phyloP scores from a whole-genome alignment of 257 asterid species.

The Schizonepeta tenuifolia region DNA sequence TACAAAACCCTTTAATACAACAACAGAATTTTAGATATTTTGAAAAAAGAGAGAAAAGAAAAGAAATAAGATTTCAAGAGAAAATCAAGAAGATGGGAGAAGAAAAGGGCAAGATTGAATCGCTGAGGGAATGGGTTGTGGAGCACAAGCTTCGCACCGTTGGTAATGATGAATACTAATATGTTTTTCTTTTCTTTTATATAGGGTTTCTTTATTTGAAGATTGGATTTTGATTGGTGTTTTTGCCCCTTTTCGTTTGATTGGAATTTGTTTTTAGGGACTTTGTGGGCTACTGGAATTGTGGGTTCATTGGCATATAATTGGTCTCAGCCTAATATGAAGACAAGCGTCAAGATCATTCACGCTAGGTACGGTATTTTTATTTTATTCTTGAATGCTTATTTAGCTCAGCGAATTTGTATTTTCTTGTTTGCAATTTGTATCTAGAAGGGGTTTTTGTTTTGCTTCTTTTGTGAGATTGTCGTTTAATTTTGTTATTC shows the following conservation, averaged over 20 bases:
- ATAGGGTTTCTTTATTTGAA: slow-evolving; percentile 21
- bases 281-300: slow-evolving; percentile 73
- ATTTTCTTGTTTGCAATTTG: slow-evolving; percentile 15
- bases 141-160: slow-evolving; percentile 90
- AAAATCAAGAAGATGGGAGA: slow-evolving; percentile 22
- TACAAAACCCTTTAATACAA: neutral
- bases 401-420: neutral
- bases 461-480: neutral
- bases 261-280: slow-evolving; percentile 35
- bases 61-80: neutral
- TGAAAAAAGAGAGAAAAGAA: neutral
- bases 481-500: neutral
- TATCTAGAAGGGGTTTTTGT: neutral
- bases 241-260: neutral
- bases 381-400: neutral
- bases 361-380: slow-evolving; percentile 68
- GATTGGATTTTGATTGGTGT: slow-evolving; percentile 30
- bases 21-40: neutral
- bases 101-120: slow-evolving; percentile 47
- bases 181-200: neutral
- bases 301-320: slow-evolving; percentile 92
- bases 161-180: slow-evolving; percentile 42
- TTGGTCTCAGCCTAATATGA: slow-evolving; percentile 96
- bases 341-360: slow-evolving; percentile 89
- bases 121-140: slow-evolving; percentile 79